Evolutionary conservation across 805 yeast species (phyloP), one percentile per base, ranked within the genome.

Genomic region (Candida michaelii): DNA sequence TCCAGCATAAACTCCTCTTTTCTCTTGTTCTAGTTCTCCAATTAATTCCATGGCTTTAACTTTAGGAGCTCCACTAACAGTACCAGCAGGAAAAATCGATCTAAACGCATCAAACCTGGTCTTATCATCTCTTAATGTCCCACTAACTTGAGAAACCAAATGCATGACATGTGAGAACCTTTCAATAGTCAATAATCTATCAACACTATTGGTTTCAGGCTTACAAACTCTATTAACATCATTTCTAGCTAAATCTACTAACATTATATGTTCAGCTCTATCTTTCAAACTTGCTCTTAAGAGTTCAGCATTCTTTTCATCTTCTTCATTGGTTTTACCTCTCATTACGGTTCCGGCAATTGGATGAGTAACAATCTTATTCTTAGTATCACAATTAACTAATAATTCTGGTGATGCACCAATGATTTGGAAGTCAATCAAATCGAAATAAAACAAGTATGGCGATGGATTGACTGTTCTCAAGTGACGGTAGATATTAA

Each of bases 51-150:
- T 93, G 8, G 99, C 99, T 55, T 79, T 81, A 31, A 93, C 95
- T 65, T 93, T 93, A 43, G 99, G 99, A 2, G 99, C 98, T 30
- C 99, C 99, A 43, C 95, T 83, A 10, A 91, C 98, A 1, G 99
- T 93, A 33, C 99, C 99, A 1, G 99, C 99, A 15, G 99, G 99
- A 81, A 93, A 93, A 42, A 93, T 88, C 2, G 97, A 89, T 62
- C 99, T 79, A 68, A 93, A 89, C 0, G 99, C 99, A 69, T 93
- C 99, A 59, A 93, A 93, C 50, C 98, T 76, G 10, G 91, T 83
- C 70, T 88, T 84, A 46, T 78, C 97, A 0, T 72, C 65, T 59
- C 99, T 76, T 55, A 93, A 71, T 1, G 83, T 87, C 11, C 99
- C 99, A 47, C 95, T 83, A 15, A 91, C 97, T 64, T 91, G 95